phyloP scores from a whole-genome alignment of 2,329 filamentous ascomycete species.

The Calonectria crousiana region DNA sequence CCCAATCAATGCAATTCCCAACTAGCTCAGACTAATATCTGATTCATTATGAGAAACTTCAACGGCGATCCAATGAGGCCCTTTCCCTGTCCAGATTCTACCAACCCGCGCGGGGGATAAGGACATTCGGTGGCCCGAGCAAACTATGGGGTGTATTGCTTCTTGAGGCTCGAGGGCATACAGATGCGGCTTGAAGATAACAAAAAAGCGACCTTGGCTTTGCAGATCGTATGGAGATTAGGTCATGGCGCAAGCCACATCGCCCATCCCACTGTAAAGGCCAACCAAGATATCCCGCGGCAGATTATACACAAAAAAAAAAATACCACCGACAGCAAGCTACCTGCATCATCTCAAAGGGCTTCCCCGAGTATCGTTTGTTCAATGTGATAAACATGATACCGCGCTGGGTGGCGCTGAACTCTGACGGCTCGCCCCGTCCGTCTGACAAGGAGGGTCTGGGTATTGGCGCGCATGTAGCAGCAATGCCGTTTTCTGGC shows the following conservation, averaged over 20 bases:
- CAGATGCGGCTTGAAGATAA: neutral
- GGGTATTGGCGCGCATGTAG: conserved; percentile 17
- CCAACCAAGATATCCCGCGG: conserved; percentile 84
- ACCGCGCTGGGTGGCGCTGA: conserved; percentile 82
- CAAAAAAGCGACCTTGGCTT: conserved; percentile 67
- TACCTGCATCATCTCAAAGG: neutral
- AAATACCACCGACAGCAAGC: conserved; percentile 61
- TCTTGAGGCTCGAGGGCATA: neutral
- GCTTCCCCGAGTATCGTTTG: neutral
- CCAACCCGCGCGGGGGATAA: neutral
- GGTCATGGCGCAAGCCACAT: conserved; percentile 70
- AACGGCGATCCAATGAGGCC: neutral
- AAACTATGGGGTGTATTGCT: neutral
- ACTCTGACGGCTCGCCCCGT: conserved; percentile 81
- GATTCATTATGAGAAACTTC: neutral
- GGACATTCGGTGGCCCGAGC: neutral
- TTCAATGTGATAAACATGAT: conserved; percentile 59
- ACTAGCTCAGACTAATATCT: neutral
- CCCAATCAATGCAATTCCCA: neutral
- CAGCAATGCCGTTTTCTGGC: conserved; percentile 25
- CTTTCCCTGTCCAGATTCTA: neutral
- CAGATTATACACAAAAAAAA: conserved; percentile 86
- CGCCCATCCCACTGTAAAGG: conserved; percentile 89
- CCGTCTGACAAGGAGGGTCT: conserved; percentile 55
- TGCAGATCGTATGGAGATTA: conserved; percentile 86